Percentiles rank a stretch among this genome's conserved stretches.
phyloP scores from a whole-genome alignment of 2,329 filamentous ascomycete genomes.

The Sarocladium kiliense region DNA sequence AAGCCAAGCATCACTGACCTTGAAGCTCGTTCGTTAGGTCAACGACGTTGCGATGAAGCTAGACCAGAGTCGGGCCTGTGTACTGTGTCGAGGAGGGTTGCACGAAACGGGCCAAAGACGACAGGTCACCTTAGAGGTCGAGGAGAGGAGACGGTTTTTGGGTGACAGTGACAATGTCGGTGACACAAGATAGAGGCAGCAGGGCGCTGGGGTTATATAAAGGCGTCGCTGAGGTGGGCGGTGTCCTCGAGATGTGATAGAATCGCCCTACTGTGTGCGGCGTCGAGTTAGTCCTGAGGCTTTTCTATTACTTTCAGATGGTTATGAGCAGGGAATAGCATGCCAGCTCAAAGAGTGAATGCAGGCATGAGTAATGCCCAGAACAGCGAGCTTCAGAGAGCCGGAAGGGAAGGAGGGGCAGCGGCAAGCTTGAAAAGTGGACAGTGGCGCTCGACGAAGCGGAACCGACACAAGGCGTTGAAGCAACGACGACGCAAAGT shows the following conservation, averaged over 20 bases:
- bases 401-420: neutral
- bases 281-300: neutral
- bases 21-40: neutral
- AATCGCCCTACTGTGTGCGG: neutral
- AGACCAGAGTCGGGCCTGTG: slow-evolving; percentile 1
- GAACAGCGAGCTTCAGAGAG: neutral
- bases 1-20: slow-evolving; percentile 2
- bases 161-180: slow-evolving; percentile 2
- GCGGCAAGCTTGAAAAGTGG: slow-evolving; percentile 6
- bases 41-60: slow-evolving; percentile 5
- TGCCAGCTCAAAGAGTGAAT: too few relatives aligned
- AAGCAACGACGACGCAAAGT: neutral
- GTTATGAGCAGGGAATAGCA: too few relatives aligned
- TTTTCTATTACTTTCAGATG: neutral
- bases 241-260: neutral
- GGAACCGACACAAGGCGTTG: neutral
- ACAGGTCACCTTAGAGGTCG: neutral
- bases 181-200: neutral
- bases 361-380: neutral
- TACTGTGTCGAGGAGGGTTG: slow-evolving; percentile 3
- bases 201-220: slow-evolving; percentile 6
- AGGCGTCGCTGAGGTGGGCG: neutral
- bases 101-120: slow-evolving; percentile 4
- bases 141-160: neutral
- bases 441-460: neutral